Evolutionary conservation across 192 early-diverging fungal species (phyloP).

Genomic region (Globomyces pollinis-pini): DNA sequence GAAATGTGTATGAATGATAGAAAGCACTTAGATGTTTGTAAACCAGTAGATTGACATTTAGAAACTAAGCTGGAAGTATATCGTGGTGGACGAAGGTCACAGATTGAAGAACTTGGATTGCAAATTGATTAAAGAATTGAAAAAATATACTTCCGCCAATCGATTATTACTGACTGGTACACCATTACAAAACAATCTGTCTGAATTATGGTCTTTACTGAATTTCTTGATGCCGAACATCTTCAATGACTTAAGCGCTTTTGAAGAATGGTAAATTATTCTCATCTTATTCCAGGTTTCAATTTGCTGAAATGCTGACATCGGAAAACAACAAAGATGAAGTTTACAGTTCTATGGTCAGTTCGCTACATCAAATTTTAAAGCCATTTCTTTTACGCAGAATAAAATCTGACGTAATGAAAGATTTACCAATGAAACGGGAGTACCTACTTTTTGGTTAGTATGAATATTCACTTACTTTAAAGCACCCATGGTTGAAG

Average conservation of each 20-base stretch:
- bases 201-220: slow-evolving; percentile 91
- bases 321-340: slow-evolving; percentile 27
- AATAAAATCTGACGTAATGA: slow-evolving; percentile 76
- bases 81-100: slow-evolving; percentile 95
- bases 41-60: slow-evolving; percentile 20
- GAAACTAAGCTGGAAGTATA: slow-evolving; percentile 70
- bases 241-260: slow-evolving; percentile 69
- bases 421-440: slow-evolving; percentile 53
- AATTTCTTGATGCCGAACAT: slow-evolving; percentile 95
- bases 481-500: slow-evolving; percentile 14
- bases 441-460: neutral
- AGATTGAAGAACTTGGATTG: slow-evolving; percentile 95
- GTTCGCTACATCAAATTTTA: slow-evolving; percentile 83
- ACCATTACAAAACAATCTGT: slow-evolving; percentile 85
- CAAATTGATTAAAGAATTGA: slow-evolving; percentile 79
- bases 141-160: slow-evolving; percentile 75
- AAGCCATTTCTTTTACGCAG: slow-evolving; percentile 86
- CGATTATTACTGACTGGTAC: slow-evolving; percentile 87
- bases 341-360: slow-evolving; percentile 25
- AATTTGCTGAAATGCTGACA: slow-evolving; percentile 47
- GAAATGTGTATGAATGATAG: slow-evolving; percentile 58
- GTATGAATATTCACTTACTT: too few relatives aligned
- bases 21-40: neutral
- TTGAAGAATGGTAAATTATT: slow-evolving; percentile 89
- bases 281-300: slow-evolving; percentile 65